Conservation (phyloP, 2,329 filamentous ascomycete species). For the Colletotrichum orchidophilum region DNA sequence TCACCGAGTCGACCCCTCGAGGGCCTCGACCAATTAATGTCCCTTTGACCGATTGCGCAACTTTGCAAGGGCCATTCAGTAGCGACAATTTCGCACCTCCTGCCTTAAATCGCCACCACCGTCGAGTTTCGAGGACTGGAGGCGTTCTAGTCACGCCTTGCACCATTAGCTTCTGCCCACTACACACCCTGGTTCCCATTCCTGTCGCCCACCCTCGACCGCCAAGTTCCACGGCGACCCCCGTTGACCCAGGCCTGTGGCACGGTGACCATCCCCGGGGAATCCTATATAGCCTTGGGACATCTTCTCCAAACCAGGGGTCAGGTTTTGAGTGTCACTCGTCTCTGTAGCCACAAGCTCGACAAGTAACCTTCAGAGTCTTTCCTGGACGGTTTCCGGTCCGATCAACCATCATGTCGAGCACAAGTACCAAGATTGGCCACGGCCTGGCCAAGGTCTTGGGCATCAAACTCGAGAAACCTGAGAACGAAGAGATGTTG, state of each 20-base stretch:
- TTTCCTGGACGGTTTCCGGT: background rate
- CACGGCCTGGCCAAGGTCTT: slow-evolving; percentile 80
- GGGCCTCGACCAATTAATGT: slow-evolving; percentile 10
- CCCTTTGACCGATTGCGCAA: slow-evolving; percentile 29
- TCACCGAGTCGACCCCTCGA: slow-evolving; percentile 3
- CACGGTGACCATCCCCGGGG: background rate
- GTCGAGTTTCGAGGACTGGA: slow-evolving; percentile 15
- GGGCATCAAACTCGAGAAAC: slow-evolving; percentile 81
- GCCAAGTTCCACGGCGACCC: slow-evolving; percentile 2
- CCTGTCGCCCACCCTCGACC: background rate
- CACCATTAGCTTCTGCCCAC: slow-evolving; percentile 17
- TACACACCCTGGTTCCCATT: slow-evolving; percentile 1
- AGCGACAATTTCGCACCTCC: slow-evolving; percentile 23
- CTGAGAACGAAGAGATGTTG: slow-evolving; percentile 73
- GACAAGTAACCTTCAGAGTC: background rate
- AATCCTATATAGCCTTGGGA: slow-evolving; percentile 23
- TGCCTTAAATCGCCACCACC: slow-evolving; percentile 26
- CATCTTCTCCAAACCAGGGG: background rate
- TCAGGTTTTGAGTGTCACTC: background rate
- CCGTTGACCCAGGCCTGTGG: slow-evolving; percentile 10
- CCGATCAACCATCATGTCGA: slow-evolving; percentile 43
- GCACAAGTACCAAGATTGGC: slow-evolving; percentile 67
- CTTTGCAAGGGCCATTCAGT: slow-evolving; percentile 22
- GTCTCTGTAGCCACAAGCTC: background rate
- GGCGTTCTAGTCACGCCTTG: slow-evolving; percentile 23